A percentile compares a stretch with the other conserved stretches of the same genome.
Evolutionary conservation across 768 basidiomycete genomes (phyloP).

Genomic region (Suillus placidus): DNA sequence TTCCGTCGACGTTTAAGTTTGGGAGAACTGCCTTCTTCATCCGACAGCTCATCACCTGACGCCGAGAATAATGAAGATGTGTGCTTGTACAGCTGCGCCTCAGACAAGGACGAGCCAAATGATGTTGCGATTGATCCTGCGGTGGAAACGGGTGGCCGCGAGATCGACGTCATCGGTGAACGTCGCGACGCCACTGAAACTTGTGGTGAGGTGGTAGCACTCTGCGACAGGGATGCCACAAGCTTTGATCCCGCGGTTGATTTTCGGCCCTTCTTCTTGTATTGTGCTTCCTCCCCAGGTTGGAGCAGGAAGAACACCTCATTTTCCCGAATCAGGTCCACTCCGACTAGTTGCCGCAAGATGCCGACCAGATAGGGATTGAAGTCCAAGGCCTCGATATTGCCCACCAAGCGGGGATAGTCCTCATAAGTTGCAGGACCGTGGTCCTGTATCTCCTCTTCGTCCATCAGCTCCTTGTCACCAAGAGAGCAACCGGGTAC

Average conservation of each 20-base stretch:
- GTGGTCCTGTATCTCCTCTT: constrained; percentile 63
- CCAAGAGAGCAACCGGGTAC: constrained; percentile 71
- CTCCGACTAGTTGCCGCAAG: constrained; percentile 62
- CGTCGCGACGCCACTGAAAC: constrained; percentile 19
- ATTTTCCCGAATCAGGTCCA: constrained; percentile 64
- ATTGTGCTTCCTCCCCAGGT: constrained; percentile 44
- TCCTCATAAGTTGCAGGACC: constrained; percentile 59
- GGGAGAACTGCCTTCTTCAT: constrained; percentile 11
- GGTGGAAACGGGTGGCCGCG: constrained; percentile 25
- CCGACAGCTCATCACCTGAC: constrained; percentile 29
- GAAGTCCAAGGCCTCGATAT: constrained; percentile 53
- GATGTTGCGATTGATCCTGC: constrained; percentile 26
- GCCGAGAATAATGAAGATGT: constrained; percentile 30
- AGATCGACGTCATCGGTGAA: constrained; percentile 23
- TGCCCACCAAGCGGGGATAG: constrained; percentile 45
- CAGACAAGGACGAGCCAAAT: constrained; percentile 18
- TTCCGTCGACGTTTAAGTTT: constrained; percentile 17
- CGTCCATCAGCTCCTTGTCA: constrained; percentile 54
- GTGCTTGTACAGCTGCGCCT: constrained; percentile 19
- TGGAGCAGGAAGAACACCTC: constrained; percentile 66
- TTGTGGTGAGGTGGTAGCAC: constrained; percentile 9
- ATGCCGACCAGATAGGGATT: constrained; percentile 55
- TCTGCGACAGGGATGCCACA: constrained; percentile 11
- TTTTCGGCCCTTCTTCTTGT: constrained; percentile 15
- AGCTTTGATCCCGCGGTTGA: constrained; percentile 9